A percentile compares a stretch with the other conserved stretches of the same genome.
Conservation (phyloP, 1,284 basidiomycete species). For the Moniliophthora roreri region DNA sequence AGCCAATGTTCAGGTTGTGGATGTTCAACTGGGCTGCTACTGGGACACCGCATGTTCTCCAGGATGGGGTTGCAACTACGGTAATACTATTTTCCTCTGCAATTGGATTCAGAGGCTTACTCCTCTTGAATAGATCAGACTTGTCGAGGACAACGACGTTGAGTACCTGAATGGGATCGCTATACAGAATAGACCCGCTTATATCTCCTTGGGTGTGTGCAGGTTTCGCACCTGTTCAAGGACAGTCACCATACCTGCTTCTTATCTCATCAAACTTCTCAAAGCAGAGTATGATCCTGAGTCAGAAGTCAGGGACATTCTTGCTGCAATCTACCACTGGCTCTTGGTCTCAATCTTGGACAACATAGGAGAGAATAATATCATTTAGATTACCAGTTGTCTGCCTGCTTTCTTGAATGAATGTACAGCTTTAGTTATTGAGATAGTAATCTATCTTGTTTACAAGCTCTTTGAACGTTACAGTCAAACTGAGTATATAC, state of each 20-base stretch:
- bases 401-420: too few species aligned
- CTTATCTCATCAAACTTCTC: conserved; percentile 2
- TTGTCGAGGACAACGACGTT: conserved; percentile 1
- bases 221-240: conserved; percentile 1
- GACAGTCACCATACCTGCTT: neutral
- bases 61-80: neutral
- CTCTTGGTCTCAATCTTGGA: conserved; percentile 1
- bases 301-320: neutral
- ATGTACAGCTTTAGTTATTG: too few species aligned
- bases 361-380: conserved; percentile 1
- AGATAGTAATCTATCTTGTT: too few species aligned
- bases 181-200: neutral
- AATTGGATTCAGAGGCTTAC: too few species aligned
- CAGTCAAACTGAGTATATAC: too few species aligned
- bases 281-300: neutral
- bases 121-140: neutral
- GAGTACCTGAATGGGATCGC: neutral
- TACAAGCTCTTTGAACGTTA: too few species aligned
- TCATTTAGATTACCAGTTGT: neutral
- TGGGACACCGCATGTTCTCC: neutral
- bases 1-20: neutral
- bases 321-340: conserved; percentile 1
- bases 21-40: conserved; percentile 6
- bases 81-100: neutral
- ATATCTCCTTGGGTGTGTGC: neutral